These are phyloP conservation scores for Hygrocybe punicea DNA, from an alignment of 768 basidiomycete species.

Conservation along the genomic window DNA sequence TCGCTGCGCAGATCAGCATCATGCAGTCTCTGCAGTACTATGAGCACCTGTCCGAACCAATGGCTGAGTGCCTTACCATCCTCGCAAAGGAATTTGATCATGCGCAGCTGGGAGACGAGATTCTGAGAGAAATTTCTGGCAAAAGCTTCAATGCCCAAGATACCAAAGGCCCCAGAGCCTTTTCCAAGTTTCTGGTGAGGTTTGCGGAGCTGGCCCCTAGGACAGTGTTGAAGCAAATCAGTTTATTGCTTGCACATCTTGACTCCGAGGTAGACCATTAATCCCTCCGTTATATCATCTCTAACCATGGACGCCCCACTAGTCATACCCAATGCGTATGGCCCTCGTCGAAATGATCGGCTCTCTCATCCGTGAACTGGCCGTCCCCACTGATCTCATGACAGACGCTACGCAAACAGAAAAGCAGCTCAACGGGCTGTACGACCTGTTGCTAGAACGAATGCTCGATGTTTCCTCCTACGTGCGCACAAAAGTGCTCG, in stretches of 20 bases:
- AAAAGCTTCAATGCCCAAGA: conserved; percentile 79
- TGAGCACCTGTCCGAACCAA: conserved; percentile 89
- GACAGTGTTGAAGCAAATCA: conserved; percentile 84
- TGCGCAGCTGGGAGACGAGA: conserved; percentile 84
- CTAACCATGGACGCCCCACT: neutral
- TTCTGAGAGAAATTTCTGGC: conserved; percentile 80
- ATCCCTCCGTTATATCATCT: neutral
- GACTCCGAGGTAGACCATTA: conserved; percentile 77
- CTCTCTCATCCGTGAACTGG: conserved; percentile 77
- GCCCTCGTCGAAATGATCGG: conserved; percentile 91
- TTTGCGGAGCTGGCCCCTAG: conserved; percentile 79
- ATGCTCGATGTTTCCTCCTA: conserved; percentile 85
- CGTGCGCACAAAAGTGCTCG: conserved; percentile 85
- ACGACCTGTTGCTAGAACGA: conserved; percentile 82
- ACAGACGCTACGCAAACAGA: conserved; percentile 48
- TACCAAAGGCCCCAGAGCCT: conserved; percentile 80
- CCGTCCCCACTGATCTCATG: conserved; percentile 49
- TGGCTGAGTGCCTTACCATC: conserved; percentile 84
- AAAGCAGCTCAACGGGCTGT: conserved; percentile 78
- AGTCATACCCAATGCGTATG: conserved; percentile 97
- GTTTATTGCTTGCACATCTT: conserved; percentile 75
- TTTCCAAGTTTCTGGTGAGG: conserved; percentile 78
- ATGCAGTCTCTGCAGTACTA: conserved; percentile 91
- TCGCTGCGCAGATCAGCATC: conserved; percentile 83
- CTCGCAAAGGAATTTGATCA: conserved; percentile 86